phyloP scores from a whole-genome alignment of 192 early-diverging fungal genomes.

The Coemansia sp. region DNA sequence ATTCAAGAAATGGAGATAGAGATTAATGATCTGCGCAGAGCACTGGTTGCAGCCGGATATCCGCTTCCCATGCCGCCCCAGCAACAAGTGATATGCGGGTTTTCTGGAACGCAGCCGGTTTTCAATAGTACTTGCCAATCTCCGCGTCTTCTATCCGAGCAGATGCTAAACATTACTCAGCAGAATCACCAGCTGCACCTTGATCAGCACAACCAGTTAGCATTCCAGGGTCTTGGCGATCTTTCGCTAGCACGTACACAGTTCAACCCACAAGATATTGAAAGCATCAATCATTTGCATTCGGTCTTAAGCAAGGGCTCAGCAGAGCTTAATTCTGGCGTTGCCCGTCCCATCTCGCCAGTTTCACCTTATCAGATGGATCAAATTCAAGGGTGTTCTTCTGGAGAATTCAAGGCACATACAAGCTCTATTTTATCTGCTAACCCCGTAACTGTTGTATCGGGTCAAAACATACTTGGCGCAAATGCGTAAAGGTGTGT shows the following conservation, averaged over 20 bases:
- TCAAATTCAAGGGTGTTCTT: constrained; percentile 31
- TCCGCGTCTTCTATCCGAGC: constrained; percentile 31
- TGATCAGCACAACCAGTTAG: constrained; percentile 31
- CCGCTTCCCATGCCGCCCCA: constrained; percentile 49
- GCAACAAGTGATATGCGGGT: constrained; percentile 32
- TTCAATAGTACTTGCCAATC: constrained; percentile 35
- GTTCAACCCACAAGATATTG: constrained; percentile 36
- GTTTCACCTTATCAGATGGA: constrained; percentile 53
- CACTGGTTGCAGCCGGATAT: constrained; percentile 51
- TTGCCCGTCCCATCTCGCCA: constrained; percentile 38
- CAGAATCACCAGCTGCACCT: constrained; percentile 23
- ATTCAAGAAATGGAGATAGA: constrained; percentile 55
- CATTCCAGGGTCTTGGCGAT: constrained; percentile 35
- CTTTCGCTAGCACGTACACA: constrained; percentile 30
- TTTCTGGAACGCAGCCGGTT: constrained; percentile 19
- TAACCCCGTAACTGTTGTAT: constrained; percentile 6
- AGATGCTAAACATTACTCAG: constrained; percentile 26
- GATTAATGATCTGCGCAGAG: constrained; percentile 51
- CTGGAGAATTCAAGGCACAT: constrained; percentile 37
- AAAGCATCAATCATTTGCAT: constrained; percentile 39
- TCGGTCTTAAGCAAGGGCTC: constrained; percentile 36
- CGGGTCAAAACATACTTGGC: constrained; percentile 10
- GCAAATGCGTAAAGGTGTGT: constrained; percentile 8
- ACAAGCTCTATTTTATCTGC: constrained; percentile 6
- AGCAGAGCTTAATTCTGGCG: constrained; percentile 14